Conservation (phyloP, 2,329 filamentous ascomycete genomes). For the Zymoseptoria tritici region DNA sequence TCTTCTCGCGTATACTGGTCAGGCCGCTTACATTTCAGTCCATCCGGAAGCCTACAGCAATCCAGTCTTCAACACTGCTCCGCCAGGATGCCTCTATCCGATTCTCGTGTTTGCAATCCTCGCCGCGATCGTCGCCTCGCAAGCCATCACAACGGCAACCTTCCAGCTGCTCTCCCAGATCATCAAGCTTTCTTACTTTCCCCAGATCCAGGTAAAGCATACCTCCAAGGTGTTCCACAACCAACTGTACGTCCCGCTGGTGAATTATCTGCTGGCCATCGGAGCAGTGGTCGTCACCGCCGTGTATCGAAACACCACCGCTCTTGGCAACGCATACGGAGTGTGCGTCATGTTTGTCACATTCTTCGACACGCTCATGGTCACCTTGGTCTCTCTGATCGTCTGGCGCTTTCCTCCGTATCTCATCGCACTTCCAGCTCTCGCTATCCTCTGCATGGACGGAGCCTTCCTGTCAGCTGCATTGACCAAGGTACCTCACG, state of each 20-base stretch:
- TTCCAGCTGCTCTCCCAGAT: constrained; percentile 62
- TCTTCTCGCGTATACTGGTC: constrained; percentile 60
- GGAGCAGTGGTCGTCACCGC: constrained; percentile 67
- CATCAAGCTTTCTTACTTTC: constrained; percentile 67
- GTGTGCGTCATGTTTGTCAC: constrained; percentile 75
- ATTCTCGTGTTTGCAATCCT: constrained; percentile 61
- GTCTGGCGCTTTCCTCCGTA: constrained; percentile 60
- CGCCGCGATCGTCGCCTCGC: constrained; percentile 64
- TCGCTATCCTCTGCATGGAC: constrained; percentile 60
- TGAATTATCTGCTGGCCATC: constrained; percentile 71
- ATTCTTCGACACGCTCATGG: constrained; percentile 69
- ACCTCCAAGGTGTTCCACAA: constrained; percentile 64
- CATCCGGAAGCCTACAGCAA: constrained; percentile 58
- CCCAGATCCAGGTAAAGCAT: constrained; percentile 66
- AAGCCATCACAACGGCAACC: constrained; percentile 66
- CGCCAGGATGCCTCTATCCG: constrained; percentile 60
- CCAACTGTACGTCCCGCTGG: constrained; percentile 67
- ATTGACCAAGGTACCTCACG: constrained; percentile 64
- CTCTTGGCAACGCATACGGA: constrained; percentile 66
- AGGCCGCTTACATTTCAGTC: constrained; percentile 63
- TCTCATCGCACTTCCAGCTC: constrained; percentile 54
- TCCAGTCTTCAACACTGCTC: constrained; percentile 65
- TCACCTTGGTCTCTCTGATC: constrained; percentile 62
- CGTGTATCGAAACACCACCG: constrained; percentile 43
- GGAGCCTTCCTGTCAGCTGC: constrained; percentile 63